These are phyloP conservation scores for Aspergillus tamarii DNA, from an alignment of 2,329 filamentous ascomycete genomes.

Conservation along the genomic window DNA sequence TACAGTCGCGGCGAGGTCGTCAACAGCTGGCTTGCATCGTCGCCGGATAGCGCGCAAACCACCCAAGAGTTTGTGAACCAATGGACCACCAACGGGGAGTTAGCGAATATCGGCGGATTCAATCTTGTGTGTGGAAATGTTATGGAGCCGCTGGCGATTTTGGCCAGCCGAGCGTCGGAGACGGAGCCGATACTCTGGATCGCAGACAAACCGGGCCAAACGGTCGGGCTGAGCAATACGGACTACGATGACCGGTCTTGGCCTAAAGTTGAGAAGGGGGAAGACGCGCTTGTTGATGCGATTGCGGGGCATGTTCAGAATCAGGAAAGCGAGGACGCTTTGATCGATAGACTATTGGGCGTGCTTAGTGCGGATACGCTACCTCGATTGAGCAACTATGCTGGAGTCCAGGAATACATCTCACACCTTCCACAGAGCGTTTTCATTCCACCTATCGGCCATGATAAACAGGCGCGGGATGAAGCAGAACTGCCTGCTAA, in stretches of 20 bases:
- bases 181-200: constrained; percentile 53
- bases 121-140: constrained; percentile 60
- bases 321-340: constrained; percentile 41
- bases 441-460: constrained; percentile 57
- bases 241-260: constrained; percentile 60
- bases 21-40: constrained; percentile 57
- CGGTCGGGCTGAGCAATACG: constrained; percentile 61
- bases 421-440: constrained; percentile 60
- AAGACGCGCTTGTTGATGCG: constrained; percentile 51
- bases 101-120: constrained; percentile 62
- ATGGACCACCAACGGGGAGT: constrained; percentile 54
- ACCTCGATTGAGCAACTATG: constrained; percentile 50
- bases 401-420: constrained; percentile 56
- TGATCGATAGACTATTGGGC: constrained; percentile 54
- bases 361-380: constrained; percentile 58
- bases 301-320: constrained; percentile 50
- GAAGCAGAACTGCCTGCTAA: neutral
- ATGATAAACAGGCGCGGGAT: constrained; percentile 37
- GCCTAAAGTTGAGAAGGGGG: constrained; percentile 61
- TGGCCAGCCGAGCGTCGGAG: constrained; percentile 61
- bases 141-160: constrained; percentile 54
- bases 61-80: constrained; percentile 54
- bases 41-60: constrained; percentile 38
- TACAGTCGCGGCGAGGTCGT: constrained; percentile 60
- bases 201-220: constrained; percentile 49